Evolutionary conservation across 73 alveolate genomes (phyloP), one percentile per base, ranked within the genome.

Genomic region (Paramecium bursaria): DNA sequence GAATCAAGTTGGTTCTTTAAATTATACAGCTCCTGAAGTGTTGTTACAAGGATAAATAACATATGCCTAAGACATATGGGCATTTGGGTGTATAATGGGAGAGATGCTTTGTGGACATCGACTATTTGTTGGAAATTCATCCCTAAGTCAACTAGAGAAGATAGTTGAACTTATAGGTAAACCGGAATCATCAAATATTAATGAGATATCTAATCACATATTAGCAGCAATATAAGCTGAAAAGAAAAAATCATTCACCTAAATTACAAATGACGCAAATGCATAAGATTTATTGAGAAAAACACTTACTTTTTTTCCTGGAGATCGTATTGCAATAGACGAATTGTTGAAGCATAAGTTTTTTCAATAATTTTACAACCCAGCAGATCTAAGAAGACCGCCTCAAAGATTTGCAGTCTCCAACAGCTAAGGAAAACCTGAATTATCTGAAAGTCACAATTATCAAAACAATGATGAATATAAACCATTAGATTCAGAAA

Each of bases 161-260:
- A 67, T 67, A 67, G 82, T 67, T 35, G 82, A 67, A 10, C 39
- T 67, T 9, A 67, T 67, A 39, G 82, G 82, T 21, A 67, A 67
- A 42, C 82, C 82, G 7, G 22, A 3, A 10, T 53, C 33, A 25
- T 30, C 60, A 3, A 35, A 67, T 67, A 4, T 67, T 3, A 67
- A 57, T 42, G 82, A 67, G 19, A 31, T 67, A 19, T 42, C 82
- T 30, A 35, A 42, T 14, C 35, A 67, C 44, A 47, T 67, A 10
- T 42, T 67, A 14, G 10, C n/a, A 17, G 82, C 50, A 4, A 67
- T 67, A 3, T 14, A 31, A 17, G 22, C 82, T 3, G 82, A 67
- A 19, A 67, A 47, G 33, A 67, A 67, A 10, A 67, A 67, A 42
- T 17, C 82, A 1, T 67, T 67, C 22, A 14, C 60, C 7, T 39